Conservation (phyloP, 2,329 filamentous ascomycete species). For the Trichoderma endophyticum region DNA sequence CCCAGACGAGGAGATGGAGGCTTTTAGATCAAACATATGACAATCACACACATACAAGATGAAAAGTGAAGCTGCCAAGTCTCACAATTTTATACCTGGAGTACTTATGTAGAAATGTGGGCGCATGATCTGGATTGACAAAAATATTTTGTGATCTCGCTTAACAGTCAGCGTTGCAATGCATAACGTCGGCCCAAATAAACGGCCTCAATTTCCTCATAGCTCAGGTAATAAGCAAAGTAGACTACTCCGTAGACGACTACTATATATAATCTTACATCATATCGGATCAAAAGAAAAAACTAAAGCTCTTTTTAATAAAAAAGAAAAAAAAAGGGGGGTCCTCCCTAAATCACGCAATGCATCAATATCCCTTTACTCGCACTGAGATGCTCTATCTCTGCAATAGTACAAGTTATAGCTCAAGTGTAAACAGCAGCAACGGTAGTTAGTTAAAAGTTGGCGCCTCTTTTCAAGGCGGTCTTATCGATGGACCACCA, state of each 20-base stretch:
- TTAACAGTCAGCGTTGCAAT: not conserved
- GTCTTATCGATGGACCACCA: not conserved
- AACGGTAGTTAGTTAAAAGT: not conserved
- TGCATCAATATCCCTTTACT: not conserved
- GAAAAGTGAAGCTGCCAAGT: too few species aligned
- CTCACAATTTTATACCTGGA: too few species aligned
- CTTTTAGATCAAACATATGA: not conserved
- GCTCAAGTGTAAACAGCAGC: not conserved
- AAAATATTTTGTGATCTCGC: not conserved
- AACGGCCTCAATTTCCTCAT: not conserved
- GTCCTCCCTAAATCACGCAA: not conserved
- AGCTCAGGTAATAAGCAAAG: not conserved
- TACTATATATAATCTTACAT: constrained; percentile 11
- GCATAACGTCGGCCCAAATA: not conserved
- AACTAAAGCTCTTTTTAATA: not conserved
- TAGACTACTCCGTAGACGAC: not conserved
- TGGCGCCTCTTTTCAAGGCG: not conserved
- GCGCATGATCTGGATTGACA: not conserved
- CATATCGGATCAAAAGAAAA: not conserved
- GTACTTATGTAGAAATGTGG: not conserved
- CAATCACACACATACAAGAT: not conserved
- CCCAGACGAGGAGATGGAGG: too few species aligned
- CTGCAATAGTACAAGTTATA: not conserved
- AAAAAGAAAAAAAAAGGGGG: not conserved
- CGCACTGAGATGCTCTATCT: not conserved